Conservation (phyloP, 2,329 filamentous ascomycete species). For the Pseudogymnoascus sp. region DNA sequence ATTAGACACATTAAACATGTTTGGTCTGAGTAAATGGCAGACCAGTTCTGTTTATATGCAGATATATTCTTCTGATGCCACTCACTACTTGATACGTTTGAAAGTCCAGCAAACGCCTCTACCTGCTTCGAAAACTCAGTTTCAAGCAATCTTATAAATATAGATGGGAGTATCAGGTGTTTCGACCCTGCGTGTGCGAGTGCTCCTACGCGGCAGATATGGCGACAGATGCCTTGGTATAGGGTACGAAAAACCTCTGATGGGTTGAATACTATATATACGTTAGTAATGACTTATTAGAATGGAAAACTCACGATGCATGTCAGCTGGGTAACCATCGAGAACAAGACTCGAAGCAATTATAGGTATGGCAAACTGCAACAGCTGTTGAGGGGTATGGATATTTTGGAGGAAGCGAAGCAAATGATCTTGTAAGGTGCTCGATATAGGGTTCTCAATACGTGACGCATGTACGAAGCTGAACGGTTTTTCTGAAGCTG, state of each 20-base stretch:
- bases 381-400: conserved; percentile 9
- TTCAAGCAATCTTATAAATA: conserved; percentile 16
- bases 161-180: conserved; percentile 17
- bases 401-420: conserved; percentile 13
- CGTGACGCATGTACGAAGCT: conserved; percentile 16
- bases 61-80: conserved; percentile 15
- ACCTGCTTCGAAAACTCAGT: conserved; percentile 14
- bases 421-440: conserved; percentile 11
- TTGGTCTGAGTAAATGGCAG: conserved; percentile 10
- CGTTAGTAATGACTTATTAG: conserved; percentile 10
- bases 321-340: conserved; percentile 19
- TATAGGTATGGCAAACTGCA: conserved; percentile 14
- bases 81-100: conserved; percentile 8
- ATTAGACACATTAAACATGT: conserved; percentile 17
- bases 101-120: conserved; percentile 12
- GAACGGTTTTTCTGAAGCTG: conserved; percentile 9
- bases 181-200: conserved; percentile 16
- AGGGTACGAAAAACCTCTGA: conserved; percentile 16
- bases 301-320: conserved; percentile 17
- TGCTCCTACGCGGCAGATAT: conserved; percentile 15
- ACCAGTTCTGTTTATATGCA: conserved; percentile 13
- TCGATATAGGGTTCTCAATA: conserved; percentile 11
- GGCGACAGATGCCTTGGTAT: conserved; percentile 17
- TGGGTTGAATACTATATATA: conserved; percentile 14
- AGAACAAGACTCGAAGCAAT: conserved; percentile 19